Evolutionary conservation across 176 grass and related monocot genomes (phyloP).

Genomic region (Oryza meridionalis): DNA sequence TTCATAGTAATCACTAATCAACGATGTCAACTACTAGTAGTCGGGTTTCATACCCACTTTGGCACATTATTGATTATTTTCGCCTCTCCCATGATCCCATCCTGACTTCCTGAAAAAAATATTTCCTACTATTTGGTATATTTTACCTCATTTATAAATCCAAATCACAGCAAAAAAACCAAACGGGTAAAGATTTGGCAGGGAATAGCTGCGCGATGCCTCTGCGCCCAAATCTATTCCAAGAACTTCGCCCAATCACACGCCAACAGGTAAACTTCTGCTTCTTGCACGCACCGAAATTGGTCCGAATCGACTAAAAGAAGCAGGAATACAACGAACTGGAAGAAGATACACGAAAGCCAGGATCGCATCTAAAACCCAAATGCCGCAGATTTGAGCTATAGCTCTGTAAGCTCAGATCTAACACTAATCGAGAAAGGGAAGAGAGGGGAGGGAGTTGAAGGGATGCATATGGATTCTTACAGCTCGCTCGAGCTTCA

Average conservation of each 20-base stretch:
- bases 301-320: neutral
- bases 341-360: neutral
- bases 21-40: neutral
- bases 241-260: neutral
- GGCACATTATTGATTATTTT: neutral
- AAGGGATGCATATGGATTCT: conserved; percentile 7
- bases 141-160: conserved; percentile 3
- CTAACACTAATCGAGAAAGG: neutral
- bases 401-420: conserved; percentile 24
- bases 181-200: neutral
- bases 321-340: neutral
- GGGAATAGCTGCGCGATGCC: neutral
- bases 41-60: neutral
- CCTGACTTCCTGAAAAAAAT: neutral
- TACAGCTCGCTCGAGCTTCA: conserved; percentile 35
- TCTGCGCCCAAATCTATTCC: conserved; percentile 20
- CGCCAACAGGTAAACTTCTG: neutral
- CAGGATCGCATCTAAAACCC: neutral
- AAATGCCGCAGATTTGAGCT: conserved; percentile 24
- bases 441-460: neutral
- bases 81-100: neutral
- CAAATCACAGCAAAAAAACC: neutral
- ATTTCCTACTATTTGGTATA: neutral
- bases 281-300: neutral
- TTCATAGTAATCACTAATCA: conserved; percentile 9